Evolutionary conservation across 169 alveolate genomes (phyloP).

Genomic region (Plasmodium fragile): DNA sequence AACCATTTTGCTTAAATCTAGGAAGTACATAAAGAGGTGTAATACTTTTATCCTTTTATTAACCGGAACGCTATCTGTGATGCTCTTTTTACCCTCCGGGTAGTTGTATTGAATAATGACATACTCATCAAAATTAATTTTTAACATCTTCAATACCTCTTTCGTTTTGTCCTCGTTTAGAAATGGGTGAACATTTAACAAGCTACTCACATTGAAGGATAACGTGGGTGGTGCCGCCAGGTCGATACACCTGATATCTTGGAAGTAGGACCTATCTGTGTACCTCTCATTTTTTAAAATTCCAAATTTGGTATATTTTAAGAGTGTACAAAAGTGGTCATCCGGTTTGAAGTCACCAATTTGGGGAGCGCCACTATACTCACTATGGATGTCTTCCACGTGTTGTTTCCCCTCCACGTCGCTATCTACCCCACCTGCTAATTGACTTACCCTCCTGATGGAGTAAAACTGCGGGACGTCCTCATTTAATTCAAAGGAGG

Average conservation of each 20-base stretch:
- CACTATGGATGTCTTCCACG: not conserved
- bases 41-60: conserved; percentile 52
- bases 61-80: conserved; percentile 11
- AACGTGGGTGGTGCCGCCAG: conserved; percentile 5
- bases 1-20: conserved; percentile 67
- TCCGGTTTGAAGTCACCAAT: conserved; percentile 5
- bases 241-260: conserved; percentile 53
- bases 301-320: conserved; percentile 26
- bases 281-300: conserved; percentile 43
- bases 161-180: conserved; percentile 39
- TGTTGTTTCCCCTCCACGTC: not conserved
- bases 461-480: conserved; percentile 1
- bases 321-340: conserved; percentile 20
- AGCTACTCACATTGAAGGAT: conserved; percentile 28
- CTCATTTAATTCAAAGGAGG: conserved; percentile 10
- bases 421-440: too few relatives aligned
- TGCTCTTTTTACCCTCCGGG: not conserved
- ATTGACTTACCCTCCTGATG: not conserved
- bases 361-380: not conserved
- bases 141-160: conserved; percentile 34
- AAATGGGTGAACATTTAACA: conserved; percentile 49
- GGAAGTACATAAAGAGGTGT: conserved; percentile 54
- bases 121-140: conserved; percentile 63
- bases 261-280: conserved; percentile 12
- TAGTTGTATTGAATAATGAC: conserved; percentile 9